Percentiles rank a stretch among this genome's conserved stretches.
These are phyloP conservation scores for Talaromyces sp. DNA, from an alignment of 2,329 filamentous ascomycete genomes.

Conservation along the genomic window DNA sequence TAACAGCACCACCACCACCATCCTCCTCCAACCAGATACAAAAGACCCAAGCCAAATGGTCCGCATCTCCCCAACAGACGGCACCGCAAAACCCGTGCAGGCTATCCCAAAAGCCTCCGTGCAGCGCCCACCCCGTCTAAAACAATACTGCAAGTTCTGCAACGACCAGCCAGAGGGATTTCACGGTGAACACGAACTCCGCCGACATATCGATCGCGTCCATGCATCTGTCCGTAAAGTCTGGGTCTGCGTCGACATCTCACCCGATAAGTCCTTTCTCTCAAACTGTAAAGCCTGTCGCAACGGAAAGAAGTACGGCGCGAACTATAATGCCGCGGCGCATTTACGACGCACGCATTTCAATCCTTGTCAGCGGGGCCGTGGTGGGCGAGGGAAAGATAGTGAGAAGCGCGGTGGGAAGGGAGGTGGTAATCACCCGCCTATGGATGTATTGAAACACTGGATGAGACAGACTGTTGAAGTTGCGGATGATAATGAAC, in stretches of 20 bases:
- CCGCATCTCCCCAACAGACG: constrained; percentile 55
- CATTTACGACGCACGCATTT: constrained; percentile 89
- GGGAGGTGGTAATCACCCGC: constrained; percentile 63
- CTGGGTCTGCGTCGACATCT: constrained; percentile 65
- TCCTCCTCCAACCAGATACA: constrained; percentile 30
- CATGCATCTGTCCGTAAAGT: constrained; percentile 65
- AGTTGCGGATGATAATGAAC: constrained; percentile 36
- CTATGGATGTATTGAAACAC: constrained; percentile 62
- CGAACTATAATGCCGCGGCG: constrained; percentile 93
- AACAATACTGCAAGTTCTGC: constrained; percentile 72
- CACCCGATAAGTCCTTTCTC: constrained; percentile 66
- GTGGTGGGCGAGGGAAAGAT: constrained; percentile 60
- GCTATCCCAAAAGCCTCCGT: constrained; percentile 59
- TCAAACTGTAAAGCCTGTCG: constrained; percentile 82
- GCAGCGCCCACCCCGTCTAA: constrained; percentile 68
- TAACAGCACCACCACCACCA: constrained; percentile 2
- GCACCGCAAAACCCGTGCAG: constrained; percentile 58
- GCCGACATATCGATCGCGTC: constrained; percentile 67
- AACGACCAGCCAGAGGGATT: constrained; percentile 75
- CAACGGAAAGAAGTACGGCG: constrained; percentile 76
- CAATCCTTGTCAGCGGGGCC: constrained; percentile 63
- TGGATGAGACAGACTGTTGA: constrained; percentile 64
- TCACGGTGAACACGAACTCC: constrained; percentile 81
- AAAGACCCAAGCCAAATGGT: constrained; percentile 52
- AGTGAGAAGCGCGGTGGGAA: constrained; percentile 64